Conservation (phyloP, 805 yeast genomes). For the Kodamaea lidongshanica region DNA sequence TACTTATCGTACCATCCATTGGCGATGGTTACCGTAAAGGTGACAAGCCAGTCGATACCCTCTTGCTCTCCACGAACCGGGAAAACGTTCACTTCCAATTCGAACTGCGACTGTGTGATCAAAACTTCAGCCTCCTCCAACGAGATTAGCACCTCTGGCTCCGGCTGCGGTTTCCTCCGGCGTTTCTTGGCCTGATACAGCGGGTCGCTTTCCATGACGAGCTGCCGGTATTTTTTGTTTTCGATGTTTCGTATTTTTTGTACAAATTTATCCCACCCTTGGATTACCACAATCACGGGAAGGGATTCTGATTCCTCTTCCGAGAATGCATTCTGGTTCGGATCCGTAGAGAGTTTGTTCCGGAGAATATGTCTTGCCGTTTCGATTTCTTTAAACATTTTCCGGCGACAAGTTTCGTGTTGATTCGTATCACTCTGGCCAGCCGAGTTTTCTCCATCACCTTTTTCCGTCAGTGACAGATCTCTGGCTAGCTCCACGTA, state of each 20-base stretch:
- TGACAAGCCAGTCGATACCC: constrained; percentile 45
- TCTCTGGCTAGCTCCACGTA: constrained; percentile 31
- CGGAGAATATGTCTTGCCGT: constrained; percentile 2
- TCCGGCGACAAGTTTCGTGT: too few species aligned
- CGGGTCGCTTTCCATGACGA: constrained; percentile 11
- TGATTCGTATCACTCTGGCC: too few species aligned
- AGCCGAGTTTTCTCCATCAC: neutral
- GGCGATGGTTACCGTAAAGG: constrained; percentile 53
- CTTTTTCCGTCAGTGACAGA: constrained; percentile 1
- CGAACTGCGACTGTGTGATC: constrained; percentile 41
- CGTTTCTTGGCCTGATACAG: too few species aligned
- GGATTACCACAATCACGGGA: constrained; percentile 2
- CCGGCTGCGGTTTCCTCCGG: too few species aligned
- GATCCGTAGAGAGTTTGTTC: constrained; percentile 1
- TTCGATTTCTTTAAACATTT: constrained; percentile 1
- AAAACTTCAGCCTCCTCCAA: constrained; percentile 34
- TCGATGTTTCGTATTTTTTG: constrained; percentile 39
- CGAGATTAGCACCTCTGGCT: neutral
- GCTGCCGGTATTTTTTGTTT: constrained; percentile 38
- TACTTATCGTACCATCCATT: constrained; percentile 48
- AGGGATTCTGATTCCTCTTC: constrained; percentile 18
- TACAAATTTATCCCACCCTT: constrained; percentile 42
- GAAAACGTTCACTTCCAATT: constrained; percentile 44
- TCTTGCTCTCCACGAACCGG: constrained; percentile 44
- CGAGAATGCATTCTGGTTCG: too few species aligned